These are phyloP conservation scores for Durio zibethinus DNA, from an alignment of 345 rosid genomes.

Conservation along the genomic window DNA sequence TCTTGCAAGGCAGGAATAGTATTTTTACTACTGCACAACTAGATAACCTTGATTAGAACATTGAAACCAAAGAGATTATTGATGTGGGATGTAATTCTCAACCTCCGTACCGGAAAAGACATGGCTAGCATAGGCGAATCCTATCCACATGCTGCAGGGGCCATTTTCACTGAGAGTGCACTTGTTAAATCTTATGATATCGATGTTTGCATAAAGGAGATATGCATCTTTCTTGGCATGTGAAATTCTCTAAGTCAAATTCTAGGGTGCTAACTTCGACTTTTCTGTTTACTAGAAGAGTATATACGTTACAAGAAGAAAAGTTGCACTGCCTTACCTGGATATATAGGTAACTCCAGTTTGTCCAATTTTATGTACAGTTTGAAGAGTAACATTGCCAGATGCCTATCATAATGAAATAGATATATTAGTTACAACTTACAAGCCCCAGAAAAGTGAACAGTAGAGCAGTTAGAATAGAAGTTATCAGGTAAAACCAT, in stretches of 20 bases:
- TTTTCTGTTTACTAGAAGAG: not conserved
- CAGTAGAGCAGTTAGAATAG: not conserved
- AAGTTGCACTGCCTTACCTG: slow-evolving; percentile 42
- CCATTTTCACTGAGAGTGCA: not conserved
- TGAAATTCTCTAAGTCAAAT: not conserved
- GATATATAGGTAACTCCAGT: slow-evolving; percentile 94
- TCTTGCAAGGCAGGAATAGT: not conserved
- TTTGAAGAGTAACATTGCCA: slow-evolving; percentile 89
- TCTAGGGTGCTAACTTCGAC: not conserved
- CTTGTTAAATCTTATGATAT: not conserved
- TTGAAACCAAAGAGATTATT: not conserved
- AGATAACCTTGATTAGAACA: not conserved
- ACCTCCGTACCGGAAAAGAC: not conserved
- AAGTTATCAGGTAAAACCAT: not conserved
- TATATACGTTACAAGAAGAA: not conserved
- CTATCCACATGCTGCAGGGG: not conserved
- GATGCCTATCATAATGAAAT: slow-evolving; percentile 61
- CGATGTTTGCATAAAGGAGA: not conserved
- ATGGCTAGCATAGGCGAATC: not conserved
- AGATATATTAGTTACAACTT: slow-evolving; percentile 8
- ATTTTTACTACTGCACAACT: not conserved
- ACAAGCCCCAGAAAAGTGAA: not conserved
- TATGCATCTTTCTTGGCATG: not conserved
- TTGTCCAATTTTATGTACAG: slow-evolving; percentile 84
- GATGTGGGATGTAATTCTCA: not conserved